A percentile compares a stretch with the other conserved stretches of the same genome.
Conservation (phyloP, 73 alveolate species). For the Tetrahymena thermophila region DNA sequence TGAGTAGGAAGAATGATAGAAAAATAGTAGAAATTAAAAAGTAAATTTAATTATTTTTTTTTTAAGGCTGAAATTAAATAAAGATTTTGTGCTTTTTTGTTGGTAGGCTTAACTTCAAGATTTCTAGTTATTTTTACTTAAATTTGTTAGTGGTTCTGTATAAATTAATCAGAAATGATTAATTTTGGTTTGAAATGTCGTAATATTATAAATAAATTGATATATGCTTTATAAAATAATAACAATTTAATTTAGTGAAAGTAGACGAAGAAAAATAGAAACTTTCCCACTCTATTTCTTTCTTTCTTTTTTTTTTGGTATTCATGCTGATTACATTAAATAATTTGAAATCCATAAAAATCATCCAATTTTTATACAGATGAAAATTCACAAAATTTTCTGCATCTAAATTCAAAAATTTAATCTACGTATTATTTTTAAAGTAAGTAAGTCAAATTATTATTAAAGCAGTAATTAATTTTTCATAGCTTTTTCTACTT, state of each 20-base stretch:
- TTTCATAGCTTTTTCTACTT: neutral
- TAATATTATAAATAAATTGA: too few relatives aligned
- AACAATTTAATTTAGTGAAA: neutral
- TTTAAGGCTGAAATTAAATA: too few relatives aligned
- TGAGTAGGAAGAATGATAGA: neutral
- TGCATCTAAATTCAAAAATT: too few relatives aligned
- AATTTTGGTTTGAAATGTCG: neutral
- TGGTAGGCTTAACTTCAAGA: neutral
- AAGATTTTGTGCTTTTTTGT: neutral
- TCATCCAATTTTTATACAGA: neutral
- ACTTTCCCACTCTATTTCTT: neutral
- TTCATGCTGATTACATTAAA: neutral
- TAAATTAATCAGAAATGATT: neutral
- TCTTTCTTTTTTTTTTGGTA: too few relatives aligned
- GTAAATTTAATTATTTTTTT: too few relatives aligned
- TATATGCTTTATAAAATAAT: neutral
- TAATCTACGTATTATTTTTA: neutral
- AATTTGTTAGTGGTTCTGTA: neutral
- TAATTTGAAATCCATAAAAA: too few relatives aligned
- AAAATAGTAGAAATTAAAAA: too few relatives aligned
- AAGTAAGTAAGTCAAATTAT: neutral
- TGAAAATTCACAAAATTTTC: neutral
- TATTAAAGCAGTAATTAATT: too few relatives aligned
- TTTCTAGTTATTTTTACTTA: neutral
- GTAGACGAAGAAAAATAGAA: neutral